Base-by-base conservation (phyloP, 208 protist species). In the Trypanosoma platydactyli region DNA sequence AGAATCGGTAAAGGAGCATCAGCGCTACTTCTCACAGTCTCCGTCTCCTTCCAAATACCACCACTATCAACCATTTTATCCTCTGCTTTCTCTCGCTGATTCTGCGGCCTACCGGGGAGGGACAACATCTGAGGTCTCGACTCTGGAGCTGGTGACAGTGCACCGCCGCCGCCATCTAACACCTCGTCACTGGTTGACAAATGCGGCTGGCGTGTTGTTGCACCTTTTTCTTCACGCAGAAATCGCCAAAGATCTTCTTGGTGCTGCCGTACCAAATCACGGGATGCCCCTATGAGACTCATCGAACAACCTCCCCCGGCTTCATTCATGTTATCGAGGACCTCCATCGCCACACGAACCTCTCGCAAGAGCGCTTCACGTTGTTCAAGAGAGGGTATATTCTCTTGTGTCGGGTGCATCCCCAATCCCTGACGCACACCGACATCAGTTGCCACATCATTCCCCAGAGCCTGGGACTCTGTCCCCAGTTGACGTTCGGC, bases 211-310 rank as follows among this genome's bases (percentile, higher is more conserved):
- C 20, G 24, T 20, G 29, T 35, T 29, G n/a, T 22, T 7, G 22
- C 27, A 2, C n/a, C n/a, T 29, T 30, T 15, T 29, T 62, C 6
- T 27, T 18, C 11, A 38, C 33, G 33, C 33, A 38, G 5, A 44
- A 46, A 7, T 44, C n/a, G 29, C 52, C 64, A 62, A 29, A 69
- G 64, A 24, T 69, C 20, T 11, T 60, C 44, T n/a, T 69, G 64
- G 40, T 71, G 55, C 33, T 63, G 33, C 12, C 54, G 46, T 56
- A 71, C 27, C 56, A 71, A 71, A 25, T 57, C 51, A 25, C 55
- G 41, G 35, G 55, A 25, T 33, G 46, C 20, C 25, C 55, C 64
- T 44, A 71, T 54, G 7, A 71, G n/a, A 71, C 46, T 64, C 35
- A 56, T 30, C 7, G 41, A 22, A 50, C 22, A 29, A 27, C 5